Base-by-base conservation (phyloP, 1,284 basidiomycete genomes). In the Moesziomyces sp. region DNA sequence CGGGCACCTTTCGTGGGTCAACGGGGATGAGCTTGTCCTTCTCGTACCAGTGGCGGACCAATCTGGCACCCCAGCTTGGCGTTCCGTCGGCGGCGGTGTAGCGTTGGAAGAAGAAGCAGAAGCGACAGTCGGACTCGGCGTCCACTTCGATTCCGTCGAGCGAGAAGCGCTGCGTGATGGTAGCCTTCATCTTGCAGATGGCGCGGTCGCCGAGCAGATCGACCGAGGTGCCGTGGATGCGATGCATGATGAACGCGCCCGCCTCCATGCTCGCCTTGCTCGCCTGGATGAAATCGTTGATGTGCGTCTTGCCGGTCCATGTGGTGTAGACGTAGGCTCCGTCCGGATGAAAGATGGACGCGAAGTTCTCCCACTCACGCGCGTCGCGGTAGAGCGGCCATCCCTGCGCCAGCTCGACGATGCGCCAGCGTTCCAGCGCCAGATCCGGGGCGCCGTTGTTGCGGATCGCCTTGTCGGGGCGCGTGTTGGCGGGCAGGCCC, bases 261-360 rank as follows among this genome's bases (percentile, higher is more conserved):
- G 74, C 76, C 8, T 60, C 55, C 50, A 81, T 82, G 21, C 81
- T 77, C 19, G 56, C 66, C 47, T 79, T 63, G 21, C 55, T 60
- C 11, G 80, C 74, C 52, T 76, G 52, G 59, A 82, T 81, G 26
- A 83, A 83, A 44, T 82, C 73, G 46, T 83, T 76, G 30, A 83
- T 74, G 23, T 80, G 81, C 1, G 78, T 77, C 19, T 79, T 78
- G 28, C 79, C 79, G 3, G 68, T 75, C 81, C 81, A 83, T 5
- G 81, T 83, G 9, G 81, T 83, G 56, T 82, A 83, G 9, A 82
- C 81, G 52, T 76, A 80, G 54, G 81, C 81, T 10, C 81, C 77
- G 18, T 82, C 66, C 1, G 65, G 64, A 6, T 78, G 77, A 26
- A 83, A 83, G n/a, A 83, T 62, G 6, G 77, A 72, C 19, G 70